Base-by-base conservation (phyloP, 2,329 filamentous ascomycete species). In the Curvularia lunata region DNA sequence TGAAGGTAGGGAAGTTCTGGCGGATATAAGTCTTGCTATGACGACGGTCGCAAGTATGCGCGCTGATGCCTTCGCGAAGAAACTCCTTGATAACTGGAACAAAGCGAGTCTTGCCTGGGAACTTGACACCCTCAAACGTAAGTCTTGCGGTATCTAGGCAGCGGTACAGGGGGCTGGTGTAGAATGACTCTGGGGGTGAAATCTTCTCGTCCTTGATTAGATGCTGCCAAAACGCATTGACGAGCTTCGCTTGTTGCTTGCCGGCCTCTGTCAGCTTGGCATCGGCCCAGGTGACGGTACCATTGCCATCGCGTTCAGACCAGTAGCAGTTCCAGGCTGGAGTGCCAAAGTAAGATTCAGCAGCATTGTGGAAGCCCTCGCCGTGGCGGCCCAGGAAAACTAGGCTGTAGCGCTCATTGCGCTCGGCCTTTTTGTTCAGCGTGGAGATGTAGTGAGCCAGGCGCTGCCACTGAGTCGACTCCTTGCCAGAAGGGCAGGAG, bases 301-400 rank as follows among this genome's bases (percentile, higher is more conserved):
- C 82, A 67, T 91, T 89, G 61, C 88, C 88, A 34, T 88, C 83
- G 1, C 83, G 80, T 58, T 85, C 80, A 4, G 84, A 82, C 86
- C 86, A 91, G 78, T 90, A 89, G 73, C 86, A 83, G 76, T 91
- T 88, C 88, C 88, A 91, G 2, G 85, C 85, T 1, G 85, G 83
- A 0, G 87, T 90, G 46, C 88, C 88, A 64, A 89, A 91, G 71
- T 81, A 88, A 27, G 80, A 79, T 74, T 90, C 86, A 13, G 88
- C 88, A 6, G 85, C 84, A 66, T 88, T 88, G 73, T 88, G 84
- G 58, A 79, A 79, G 4, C 89, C 89, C 74, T 91, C 84, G 21
- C 89, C 89, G 69, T 91, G 89, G 38, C 89, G 85, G 41, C 85
- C 88, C 73, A 90, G 80, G 74, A 88, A 88, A 28, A 91, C 71